Evolutionary conservation across 2,329 filamentous ascomycete genomes (phyloP).

Genomic region (Zarea fungicola): DNA sequence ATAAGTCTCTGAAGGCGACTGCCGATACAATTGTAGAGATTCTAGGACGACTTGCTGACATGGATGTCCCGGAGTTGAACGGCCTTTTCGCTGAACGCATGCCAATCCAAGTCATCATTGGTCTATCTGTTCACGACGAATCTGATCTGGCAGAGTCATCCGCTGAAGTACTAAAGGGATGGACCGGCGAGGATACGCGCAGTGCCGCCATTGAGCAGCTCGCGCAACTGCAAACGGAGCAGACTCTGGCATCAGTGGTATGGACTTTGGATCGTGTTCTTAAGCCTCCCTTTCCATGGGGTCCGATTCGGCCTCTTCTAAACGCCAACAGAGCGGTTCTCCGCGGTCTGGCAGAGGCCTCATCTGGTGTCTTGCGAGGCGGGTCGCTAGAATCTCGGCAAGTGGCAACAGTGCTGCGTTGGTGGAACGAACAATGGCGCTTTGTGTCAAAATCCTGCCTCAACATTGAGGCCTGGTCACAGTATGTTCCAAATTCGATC

Average conservation of each 20-base stretch:
- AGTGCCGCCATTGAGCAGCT: conserved; percentile 34
- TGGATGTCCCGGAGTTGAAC: conserved; percentile 63
- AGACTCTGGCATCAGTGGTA: conserved; percentile 40
- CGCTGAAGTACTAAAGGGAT: conserved; percentile 74
- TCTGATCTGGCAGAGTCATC: conserved; percentile 73
- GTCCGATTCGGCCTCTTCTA: conserved; percentile 51
- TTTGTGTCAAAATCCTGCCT: conserved; percentile 75
- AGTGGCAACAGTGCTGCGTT: conserved; percentile 60
- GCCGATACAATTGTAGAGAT: conserved; percentile 62
- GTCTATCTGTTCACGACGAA: conserved; percentile 76
- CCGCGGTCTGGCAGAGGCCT: conserved; percentile 50
- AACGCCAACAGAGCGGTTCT: conserved; percentile 54
- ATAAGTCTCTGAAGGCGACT: conserved; percentile 57
- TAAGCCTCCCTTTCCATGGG: conserved; percentile 43
- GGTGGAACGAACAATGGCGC: conserved; percentile 84
- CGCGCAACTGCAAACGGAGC: conserved; percentile 34
- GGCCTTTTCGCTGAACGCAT: conserved; percentile 62
- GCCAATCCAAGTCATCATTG: conserved; percentile 69
- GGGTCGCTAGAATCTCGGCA: conserved; percentile 55
- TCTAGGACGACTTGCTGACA: conserved; percentile 73
- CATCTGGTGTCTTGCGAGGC: conserved; percentile 51
- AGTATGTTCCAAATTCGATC: conserved; percentile 63
- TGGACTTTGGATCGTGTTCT: conserved; percentile 33
- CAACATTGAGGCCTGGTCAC: conserved; percentile 79
- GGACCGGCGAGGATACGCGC: conserved; percentile 61